These are phyloP conservation scores for Patellifolia procumbens DNA, from an alignment of 179 eudicot species.

Conservation along the genomic window DNA sequence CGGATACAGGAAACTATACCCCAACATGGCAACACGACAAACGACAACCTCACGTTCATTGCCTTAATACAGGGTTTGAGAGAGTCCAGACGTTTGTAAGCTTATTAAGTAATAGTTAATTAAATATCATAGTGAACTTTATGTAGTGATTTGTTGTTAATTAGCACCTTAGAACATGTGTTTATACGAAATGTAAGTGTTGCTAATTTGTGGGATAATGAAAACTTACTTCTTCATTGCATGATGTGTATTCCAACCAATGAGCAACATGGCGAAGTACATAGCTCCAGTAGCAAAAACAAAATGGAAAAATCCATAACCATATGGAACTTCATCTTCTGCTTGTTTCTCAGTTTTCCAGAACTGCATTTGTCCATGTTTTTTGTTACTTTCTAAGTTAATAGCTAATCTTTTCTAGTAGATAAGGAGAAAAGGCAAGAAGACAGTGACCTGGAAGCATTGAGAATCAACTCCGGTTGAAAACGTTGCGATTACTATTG, in stretches of 20 bases:
- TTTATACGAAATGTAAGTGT: too few species aligned
- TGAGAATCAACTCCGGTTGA: conserved; percentile 89
- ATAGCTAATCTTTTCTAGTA: not conserved
- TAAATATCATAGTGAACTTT: not conserved
- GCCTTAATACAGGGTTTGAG: not conserved
- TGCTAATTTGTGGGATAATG: too few species aligned
- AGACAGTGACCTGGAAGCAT: conserved; percentile 68
- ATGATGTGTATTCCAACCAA: conserved; percentile 87
- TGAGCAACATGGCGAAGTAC: conserved; percentile 85
- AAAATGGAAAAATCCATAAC: conserved; percentile 88
- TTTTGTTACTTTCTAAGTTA: not conserved
- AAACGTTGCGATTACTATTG: conserved; percentile 84
- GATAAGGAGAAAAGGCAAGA: not conserved
- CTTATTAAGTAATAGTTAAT: not conserved
- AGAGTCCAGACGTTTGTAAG: not conserved
- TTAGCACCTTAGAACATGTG: too few species aligned
- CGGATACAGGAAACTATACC: too few species aligned
- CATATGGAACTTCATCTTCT: conserved; percentile 77
- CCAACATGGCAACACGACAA: not conserved
- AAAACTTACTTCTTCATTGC: conserved; percentile 58
- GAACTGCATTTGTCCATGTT: conserved; percentile 46
- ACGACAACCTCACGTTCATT: not conserved
- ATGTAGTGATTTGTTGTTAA: not conserved
- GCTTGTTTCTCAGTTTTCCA: conserved; percentile 47
- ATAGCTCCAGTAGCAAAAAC: conserved; percentile 85